Evolutionary conservation across 495 filamentous ascomycete genomes (phyloP).

Genomic region (Antarctomyces pellizariae): DNA sequence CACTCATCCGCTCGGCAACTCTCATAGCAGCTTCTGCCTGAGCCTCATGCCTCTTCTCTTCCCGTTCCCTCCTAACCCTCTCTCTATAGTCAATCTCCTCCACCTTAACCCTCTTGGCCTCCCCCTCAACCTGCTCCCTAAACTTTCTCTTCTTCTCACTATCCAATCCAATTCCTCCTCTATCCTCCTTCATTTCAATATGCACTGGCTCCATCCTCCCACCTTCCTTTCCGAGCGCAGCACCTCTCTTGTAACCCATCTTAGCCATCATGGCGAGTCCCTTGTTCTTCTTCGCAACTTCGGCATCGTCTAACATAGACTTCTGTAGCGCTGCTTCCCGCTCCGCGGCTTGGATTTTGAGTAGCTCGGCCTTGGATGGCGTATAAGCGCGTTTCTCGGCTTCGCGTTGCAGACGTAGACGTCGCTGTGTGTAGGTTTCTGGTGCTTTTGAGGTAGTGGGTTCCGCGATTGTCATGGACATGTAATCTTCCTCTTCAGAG

Average conservation of each 20-base stretch:
- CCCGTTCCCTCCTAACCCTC: constrained; percentile 43
- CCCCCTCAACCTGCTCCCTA: constrained; percentile 25
- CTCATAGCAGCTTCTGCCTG: constrained; percentile 55
- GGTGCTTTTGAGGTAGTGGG: constrained; percentile 11
- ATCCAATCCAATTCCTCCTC: constrained; percentile 70
- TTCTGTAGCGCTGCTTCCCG: constrained; percentile 54
- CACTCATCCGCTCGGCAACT: constrained; percentile 45
- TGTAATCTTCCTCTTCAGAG: constrained; percentile 30
- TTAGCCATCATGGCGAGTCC: constrained; percentile 92
- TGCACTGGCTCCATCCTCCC: constrained; percentile 12
- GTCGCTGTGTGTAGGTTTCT: constrained; percentile 34
- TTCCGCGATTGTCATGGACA: constrained; percentile 34
- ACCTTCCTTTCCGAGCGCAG: constrained; percentile 31
- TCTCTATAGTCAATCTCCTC: constrained; percentile 60
- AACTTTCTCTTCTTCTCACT: constrained; percentile 65
- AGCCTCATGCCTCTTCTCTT: constrained; percentile 41
- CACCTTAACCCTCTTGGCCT: constrained; percentile 36
- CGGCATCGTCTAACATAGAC: constrained; percentile 35
- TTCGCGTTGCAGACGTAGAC: constrained; percentile 28
- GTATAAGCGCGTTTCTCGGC: constrained; percentile 32
- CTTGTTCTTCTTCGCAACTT: constrained; percentile 32
- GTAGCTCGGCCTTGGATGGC: constrained; percentile 67
- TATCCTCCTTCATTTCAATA: constrained; percentile 49
- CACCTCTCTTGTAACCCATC: constrained; percentile 64
- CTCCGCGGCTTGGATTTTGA: constrained; percentile 37